Evolutionary conservation across 1,284 basidiomycete species (phyloP), one percentile per base, ranked within the genome.

Genomic region (Melanopsichium pennsylvanicum): DNA sequence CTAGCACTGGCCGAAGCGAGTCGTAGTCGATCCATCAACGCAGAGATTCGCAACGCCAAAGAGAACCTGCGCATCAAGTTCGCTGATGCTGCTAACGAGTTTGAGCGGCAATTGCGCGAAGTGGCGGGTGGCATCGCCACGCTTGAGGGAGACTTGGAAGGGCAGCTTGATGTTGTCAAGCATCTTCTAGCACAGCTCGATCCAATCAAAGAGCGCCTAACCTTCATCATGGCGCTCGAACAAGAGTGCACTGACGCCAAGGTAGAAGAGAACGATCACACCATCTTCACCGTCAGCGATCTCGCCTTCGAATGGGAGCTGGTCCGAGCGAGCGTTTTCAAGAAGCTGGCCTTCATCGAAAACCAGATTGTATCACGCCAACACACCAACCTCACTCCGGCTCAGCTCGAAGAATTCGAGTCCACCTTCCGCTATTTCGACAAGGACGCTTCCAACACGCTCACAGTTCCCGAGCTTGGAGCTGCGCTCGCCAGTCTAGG

Each of bases 361-460:
- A 97, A 98, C 79, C 95, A 97, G 85, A 92, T 97, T 75, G 90
- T 97, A 1, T 94, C 94, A 6, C 85, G 90, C 39, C 91, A 92
- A 63, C 89, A 91, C 87, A 90, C 91, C 22, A 93, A 93, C 78
- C 83, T 97, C 63, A 96, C 94, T 0, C 93, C 96, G 0, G 93
- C 93, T 3, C 93, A 97, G 81, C 85, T 97, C 21, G 94, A 97
- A 81, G 94, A 97, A 80, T 97, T 97, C 72, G 94, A 97, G 81
- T 88, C 89, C 76, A 96, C 94, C 1, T 98, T 97, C 87, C 88
- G 95, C 54, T 94, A 97, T 83, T 98, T 98, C 79, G 94, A 97
- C 82, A 89, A 89, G 70, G 93, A 97, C 74, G 90, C 91, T 72
- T 88, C 89, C 40, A 96, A 97, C 81, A 92, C 90, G 0, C 86